phyloP scores from a whole-genome alignment of 2,329 filamentous ascomycete genomes.

The Nothopassalora personata region DNA sequence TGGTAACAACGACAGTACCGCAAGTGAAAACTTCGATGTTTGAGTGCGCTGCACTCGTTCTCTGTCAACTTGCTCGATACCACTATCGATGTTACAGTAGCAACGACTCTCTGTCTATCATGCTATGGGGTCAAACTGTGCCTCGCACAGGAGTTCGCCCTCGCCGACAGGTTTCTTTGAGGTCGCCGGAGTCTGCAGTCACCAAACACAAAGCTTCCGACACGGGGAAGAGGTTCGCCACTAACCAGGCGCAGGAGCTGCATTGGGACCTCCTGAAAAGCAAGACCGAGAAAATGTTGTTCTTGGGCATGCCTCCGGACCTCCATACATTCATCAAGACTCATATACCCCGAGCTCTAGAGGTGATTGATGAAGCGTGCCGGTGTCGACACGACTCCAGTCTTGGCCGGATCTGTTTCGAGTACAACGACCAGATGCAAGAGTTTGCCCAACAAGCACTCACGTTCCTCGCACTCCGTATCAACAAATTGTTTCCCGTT shows the following conservation, averaged over 20 bases:
- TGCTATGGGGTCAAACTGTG: background rate
- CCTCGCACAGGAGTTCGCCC: background rate
- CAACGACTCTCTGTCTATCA: background rate
- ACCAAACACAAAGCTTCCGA: background rate
- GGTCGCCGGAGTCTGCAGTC: background rate
- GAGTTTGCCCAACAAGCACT: background rate
- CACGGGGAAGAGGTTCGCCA: background rate
- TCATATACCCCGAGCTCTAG: background rate
- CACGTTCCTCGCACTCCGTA: background rate
- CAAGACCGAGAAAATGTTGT: background rate
- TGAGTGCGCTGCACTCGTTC: background rate
- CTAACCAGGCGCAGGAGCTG: background rate
- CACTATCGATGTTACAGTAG: background rate
- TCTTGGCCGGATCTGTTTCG: background rate
- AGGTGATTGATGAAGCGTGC: background rate
- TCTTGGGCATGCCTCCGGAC: background rate
- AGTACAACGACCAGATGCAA: background rate
- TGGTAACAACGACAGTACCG: background rate
- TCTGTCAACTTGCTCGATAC: background rate
- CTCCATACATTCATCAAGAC: background rate
- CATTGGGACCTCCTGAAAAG: background rate
- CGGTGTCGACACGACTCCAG: background rate
- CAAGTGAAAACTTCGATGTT: background rate
- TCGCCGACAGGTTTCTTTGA: background rate
- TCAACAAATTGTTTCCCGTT: background rate